These are phyloP conservation scores for Glomus cerebriforme DNA, from an alignment of 192 early-diverging fungal genomes.

Conservation along the genomic window DNA sequence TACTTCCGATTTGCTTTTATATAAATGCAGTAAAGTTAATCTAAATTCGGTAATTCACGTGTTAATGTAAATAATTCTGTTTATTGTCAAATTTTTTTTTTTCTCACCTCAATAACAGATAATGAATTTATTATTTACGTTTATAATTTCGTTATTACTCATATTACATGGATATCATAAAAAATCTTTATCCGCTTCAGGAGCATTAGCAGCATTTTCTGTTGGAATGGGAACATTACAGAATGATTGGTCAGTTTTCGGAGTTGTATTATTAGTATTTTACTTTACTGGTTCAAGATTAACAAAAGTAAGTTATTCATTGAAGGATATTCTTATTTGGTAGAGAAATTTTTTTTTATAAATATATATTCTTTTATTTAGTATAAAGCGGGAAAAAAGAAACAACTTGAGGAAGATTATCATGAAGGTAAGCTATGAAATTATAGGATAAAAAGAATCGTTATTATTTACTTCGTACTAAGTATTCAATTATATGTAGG, in stretches of 20 bases:
- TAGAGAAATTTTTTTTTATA: not conserved
- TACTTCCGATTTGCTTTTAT: no score
- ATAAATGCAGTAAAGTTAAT: no score
- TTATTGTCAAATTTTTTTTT: not conserved
- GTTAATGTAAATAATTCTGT: no score
- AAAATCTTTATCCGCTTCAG: slow-evolving; percentile 69
- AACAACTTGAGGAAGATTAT: slow-evolving; percentile 43
- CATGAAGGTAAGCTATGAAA: slow-evolving; percentile 21
- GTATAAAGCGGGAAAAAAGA: slow-evolving; percentile 48
- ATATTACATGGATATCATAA: slow-evolving; percentile 62
- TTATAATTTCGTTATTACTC: slow-evolving; percentile 34
- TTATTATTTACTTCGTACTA: not conserved
- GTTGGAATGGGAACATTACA: slow-evolving; percentile 77
- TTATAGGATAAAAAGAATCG: no score
- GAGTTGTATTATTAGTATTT: slow-evolving; percentile 70
- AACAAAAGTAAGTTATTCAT: slow-evolving; percentile 51
- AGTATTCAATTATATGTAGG: slow-evolving; percentile 45
- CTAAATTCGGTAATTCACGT: no score
- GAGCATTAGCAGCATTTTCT: slow-evolving; percentile 69
- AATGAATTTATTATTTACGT: slow-evolving; percentile 1
- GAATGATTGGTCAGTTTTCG: slow-evolving; percentile 64
- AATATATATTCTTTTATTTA: slow-evolving; percentile 10
- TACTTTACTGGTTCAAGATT: slow-evolving; percentile 65
- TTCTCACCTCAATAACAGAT: not conserved
- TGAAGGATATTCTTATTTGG: not conserved